Base-by-base conservation (phyloP, 768 basidiomycete genomes). In the Agrocybe chaxingu region DNA sequence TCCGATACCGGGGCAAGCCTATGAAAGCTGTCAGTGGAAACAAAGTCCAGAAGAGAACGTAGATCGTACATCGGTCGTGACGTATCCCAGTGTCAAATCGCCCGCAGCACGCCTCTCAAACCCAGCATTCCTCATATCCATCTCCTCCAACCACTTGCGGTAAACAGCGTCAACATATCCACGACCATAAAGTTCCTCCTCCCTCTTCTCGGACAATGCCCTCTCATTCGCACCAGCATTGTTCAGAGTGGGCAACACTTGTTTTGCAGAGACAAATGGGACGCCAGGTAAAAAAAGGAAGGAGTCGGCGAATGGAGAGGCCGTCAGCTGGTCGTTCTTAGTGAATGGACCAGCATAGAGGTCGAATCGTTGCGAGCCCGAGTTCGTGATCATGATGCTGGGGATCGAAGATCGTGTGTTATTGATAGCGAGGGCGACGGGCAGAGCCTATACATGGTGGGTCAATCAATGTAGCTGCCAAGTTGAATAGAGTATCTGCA, bases 241-340 rank as follows among this genome's bases (percentile, higher is more conserved):
- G 61, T 87, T 85, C 49, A 88, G 64, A 8, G 69, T 57, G 0
- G 79, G 71, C 2, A 89, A 66, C 0, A 87, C 77, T 52, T 75
- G 62, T 10, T 68, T 75, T 3, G 84, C 88, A 31, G 79, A 62
- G 19, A 67, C 62, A 11, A 79, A 64, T 0, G 76, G 63, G 33
- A 91, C 70, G 39, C 77, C 68, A 4, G 83, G 67, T 49, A 91
- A 75, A 65, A 75, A 90, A 16, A 78, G 53, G 72, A 89, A 88
- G 7, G 70, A 52, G 59, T 91, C 81, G 0, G 69, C 64, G 61
- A 87, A 93, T 0, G 91, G 88, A 5, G 80, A 82, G 1, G 80
- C 79, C 0, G 87, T 87, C 40, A 92, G 75, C 57, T 90, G 84
- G 64, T 93, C 89, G 62, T 92, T 88, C 64, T 82, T 82, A 30